A percentile compares a stretch with the other conserved stretches of the same genome.
phyloP scores from a whole-genome alignment of 257 asterid species.

The Solanum phureja region DNA sequence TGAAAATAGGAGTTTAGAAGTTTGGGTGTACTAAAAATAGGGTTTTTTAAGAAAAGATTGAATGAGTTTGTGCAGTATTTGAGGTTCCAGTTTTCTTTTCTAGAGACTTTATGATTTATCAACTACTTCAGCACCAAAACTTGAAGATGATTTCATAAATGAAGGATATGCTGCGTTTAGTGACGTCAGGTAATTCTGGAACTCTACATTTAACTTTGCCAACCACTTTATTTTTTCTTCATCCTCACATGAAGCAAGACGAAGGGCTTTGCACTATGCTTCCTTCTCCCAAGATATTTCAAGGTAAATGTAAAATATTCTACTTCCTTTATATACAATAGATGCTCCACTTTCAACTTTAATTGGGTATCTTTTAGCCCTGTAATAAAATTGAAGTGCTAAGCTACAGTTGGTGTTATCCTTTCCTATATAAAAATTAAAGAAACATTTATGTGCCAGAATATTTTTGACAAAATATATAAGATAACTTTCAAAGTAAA shows the following conservation, averaged over 20 bases:
- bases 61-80: too few species aligned
- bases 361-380: conserved; percentile 91
- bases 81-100: too few species aligned
- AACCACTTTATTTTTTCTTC: conserved; percentile 44
- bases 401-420: not conserved
- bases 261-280: conserved; percentile 96
- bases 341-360: conserved; percentile 67
- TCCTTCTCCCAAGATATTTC: conserved; percentile 98
- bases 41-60: too few species aligned
- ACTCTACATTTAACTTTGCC: conserved; percentile 51
- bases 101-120: conserved; percentile 25
- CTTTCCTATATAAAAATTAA: not conserved
- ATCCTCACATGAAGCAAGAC: conserved; percentile 65
- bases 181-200: conserved; percentile 55
- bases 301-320: conserved; percentile 51
- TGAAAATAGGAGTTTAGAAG: too few species aligned
- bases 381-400: conserved; percentile 15
- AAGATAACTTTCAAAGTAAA: not conserved
- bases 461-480: not conserved
- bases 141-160: conserved; percentile 54
- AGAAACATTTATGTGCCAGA: not conserved
- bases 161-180: conserved; percentile 76
- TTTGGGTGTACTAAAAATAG: too few species aligned
- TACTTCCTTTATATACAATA: conserved; percentile 59
- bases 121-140: conserved; percentile 29